phyloP scores from a whole-genome alignment of 257 asterid genomes.

The Cinchona pubescens region DNA sequence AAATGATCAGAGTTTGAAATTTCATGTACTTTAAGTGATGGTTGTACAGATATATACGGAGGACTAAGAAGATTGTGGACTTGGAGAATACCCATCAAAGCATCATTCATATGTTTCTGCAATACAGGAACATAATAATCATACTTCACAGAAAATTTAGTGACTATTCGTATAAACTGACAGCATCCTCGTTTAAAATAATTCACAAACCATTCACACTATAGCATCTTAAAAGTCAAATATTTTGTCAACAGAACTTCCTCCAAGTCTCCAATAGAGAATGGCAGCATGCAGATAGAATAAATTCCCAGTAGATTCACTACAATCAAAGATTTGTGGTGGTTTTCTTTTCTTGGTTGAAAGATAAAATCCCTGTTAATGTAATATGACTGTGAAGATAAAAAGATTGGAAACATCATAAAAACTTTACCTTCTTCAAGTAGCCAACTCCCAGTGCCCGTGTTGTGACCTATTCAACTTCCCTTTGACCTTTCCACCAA shows the following conservation, averaged over 20 bases:
- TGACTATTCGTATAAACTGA: neutral
- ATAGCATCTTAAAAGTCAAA: neutral
- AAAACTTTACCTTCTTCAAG: slow-evolving; percentile 70
- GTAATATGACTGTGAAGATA: neutral
- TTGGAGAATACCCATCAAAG: slow-evolving; percentile 91
- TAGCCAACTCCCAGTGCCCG: slow-evolving; percentile 98
- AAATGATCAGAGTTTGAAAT: slow-evolving; percentile 70
- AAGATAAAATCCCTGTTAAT: neutral
- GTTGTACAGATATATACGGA: slow-evolving; percentile 77
- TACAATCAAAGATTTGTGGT: neutral
- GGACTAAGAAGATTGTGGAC: slow-evolving; percentile 81
- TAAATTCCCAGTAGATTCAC: neutral
- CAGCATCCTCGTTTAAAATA: neutral
- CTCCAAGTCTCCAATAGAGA: neutral
- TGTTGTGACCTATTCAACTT: slow-evolving; percentile 86
- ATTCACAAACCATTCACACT: neutral
- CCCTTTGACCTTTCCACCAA: slow-evolving; percentile 81
- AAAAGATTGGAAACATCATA: neutral
- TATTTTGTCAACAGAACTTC: neutral
- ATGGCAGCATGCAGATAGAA: neutral
- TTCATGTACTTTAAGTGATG: slow-evolving; percentile 64
- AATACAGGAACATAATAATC: slow-evolving; percentile 14
- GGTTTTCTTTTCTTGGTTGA: slow-evolving; percentile 1
- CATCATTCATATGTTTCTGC: slow-evolving; percentile 89
- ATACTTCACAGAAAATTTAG: neutral